Percentiles rank a stretch among this genome's conserved stretches.
Evolutionary conservation across 106 monocot species (phyloP).

Genomic region (Narthecium ossifragum): DNA sequence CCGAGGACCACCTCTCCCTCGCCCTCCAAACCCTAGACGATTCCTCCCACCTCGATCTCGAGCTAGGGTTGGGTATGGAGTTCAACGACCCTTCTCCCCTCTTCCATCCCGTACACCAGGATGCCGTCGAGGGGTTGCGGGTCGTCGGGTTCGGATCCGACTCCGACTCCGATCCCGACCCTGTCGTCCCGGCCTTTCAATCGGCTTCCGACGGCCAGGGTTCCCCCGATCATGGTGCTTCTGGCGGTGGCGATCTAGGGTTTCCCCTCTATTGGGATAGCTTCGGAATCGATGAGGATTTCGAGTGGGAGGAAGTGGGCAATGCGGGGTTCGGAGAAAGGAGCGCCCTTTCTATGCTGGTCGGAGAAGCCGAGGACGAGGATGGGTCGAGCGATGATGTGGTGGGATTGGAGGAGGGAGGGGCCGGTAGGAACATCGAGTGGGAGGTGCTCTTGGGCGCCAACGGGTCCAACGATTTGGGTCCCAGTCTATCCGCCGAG

Average conservation of each 20-base stretch:
- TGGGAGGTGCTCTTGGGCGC: conserved; percentile 6
- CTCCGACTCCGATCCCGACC: conserved; percentile 17
- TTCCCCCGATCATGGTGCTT: background rate
- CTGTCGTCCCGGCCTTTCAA: no score
- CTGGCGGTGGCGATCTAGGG: background rate
- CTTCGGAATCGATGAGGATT: conserved; percentile 14
- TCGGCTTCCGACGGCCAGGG: background rate
- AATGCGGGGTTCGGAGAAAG: conserved; percentile 5
- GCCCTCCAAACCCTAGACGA: background rate
- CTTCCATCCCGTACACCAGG: background rate
- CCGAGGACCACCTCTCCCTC: background rate
- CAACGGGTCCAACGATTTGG: background rate
- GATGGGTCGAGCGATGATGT: no score
- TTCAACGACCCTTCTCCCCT: background rate
- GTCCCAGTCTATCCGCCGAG: background rate
- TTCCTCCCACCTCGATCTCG: background rate
- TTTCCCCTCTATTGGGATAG: conserved; percentile 16
- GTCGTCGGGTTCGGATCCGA: conserved; percentile 12
- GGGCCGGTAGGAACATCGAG: background rate
- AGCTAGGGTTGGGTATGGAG: background rate
- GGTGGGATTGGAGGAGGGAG: background rate
- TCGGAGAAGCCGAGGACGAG: conserved; percentile 1
- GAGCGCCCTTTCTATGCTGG: conserved; percentile 1
- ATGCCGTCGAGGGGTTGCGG: background rate
- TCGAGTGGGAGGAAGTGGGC: conserved; percentile 39